Conservation (phyloP, 495 filamentous ascomycete species). For the Neurospora tetrasperma region DNA sequence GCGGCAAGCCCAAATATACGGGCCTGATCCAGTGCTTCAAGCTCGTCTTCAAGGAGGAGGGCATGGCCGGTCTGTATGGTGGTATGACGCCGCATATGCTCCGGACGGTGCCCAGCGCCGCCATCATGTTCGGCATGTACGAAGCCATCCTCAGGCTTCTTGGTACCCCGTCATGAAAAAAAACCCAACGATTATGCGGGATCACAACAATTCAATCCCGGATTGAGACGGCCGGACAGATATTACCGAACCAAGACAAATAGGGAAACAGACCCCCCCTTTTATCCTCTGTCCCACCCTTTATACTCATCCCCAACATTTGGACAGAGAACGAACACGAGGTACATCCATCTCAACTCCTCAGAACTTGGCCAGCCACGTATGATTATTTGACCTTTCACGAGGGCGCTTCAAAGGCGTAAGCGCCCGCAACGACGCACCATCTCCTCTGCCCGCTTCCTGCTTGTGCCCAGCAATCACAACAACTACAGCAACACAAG, state of each 20-base stretch:
- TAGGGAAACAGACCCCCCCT: not conserved
- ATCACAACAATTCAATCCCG: not conserved
- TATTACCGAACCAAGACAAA: not conserved
- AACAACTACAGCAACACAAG: not conserved
- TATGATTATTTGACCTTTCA: not conserved
- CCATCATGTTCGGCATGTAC: conserved; percentile 89
- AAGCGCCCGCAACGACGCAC: not conserved
- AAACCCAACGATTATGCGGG: not conserved
- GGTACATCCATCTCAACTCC: not conserved
- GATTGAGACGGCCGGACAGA: not conserved
- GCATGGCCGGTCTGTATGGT: conserved; percentile 70
- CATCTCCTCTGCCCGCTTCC: not conserved
- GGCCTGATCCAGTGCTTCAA: conserved; percentile 74
- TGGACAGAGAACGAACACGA: not conserved
- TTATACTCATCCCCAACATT: not conserved
- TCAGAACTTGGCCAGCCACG: not conserved
- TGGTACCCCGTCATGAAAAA: conserved; percentile 14
- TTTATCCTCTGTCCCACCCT: too few species aligned
- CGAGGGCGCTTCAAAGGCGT: not conserved
- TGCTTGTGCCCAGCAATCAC: not conserved
- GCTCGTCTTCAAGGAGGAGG: conserved; percentile 74
- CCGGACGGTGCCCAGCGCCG: conserved; percentile 76
- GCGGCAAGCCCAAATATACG: conserved; percentile 69
- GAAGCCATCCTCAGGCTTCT: conserved; percentile 63
- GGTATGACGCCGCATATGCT: conserved; percentile 80